Base-by-base conservation (phyloP, 306 rosid genomes). In the Quercus rubra region DNA sequence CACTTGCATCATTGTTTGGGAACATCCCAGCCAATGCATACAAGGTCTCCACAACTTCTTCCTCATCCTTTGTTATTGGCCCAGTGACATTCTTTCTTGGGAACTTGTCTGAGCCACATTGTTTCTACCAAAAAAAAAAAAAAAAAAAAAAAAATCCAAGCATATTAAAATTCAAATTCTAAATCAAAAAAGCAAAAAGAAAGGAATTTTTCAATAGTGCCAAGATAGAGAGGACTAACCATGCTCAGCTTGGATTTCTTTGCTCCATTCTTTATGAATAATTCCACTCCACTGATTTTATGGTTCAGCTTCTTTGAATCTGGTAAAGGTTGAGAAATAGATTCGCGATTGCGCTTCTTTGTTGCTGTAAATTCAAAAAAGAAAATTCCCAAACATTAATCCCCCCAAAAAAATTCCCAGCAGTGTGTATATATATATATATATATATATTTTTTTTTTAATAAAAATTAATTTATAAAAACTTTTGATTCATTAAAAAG, bases 1-100 rank as follows among this genome's bases (percentile, higher is more conserved):
- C 84, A 79, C 74, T 84, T 67, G 79, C 78, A 69, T 38, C 85
- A 67, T 71, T 81, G 73, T 77, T 46, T 35, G 88, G 87, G 62
- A 93, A 90, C 97, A 93, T 87, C 74, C 88, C 95, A 11, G 97
- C 95, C 91, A 93, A 84, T 68, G 95, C 91, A 82, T 80, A 89
- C 63, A 93, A 87, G 43, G 97, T 85, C 81, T 93, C 93, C 20
- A 82, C 98, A 46, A 91, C 98, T 89, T 93, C 98, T 85, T 90
- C 91, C 89, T 93, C 98, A 62, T 93, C 98, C 82, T 93, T 91
- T 55, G 98, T 91, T 75, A 93, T 88, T 72, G 88, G 57, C 77
- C 83, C 85, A 76, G 81, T 71, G 58, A 57, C 83, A 54, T 59
- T 80, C 79, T 74, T 81, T 62, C 72, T 77, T 6, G 13, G 77